These are phyloP conservation scores for Jaapia argillacea DNA, from an alignment of 768 basidiomycete genomes.

Conservation along the genomic window DNA sequence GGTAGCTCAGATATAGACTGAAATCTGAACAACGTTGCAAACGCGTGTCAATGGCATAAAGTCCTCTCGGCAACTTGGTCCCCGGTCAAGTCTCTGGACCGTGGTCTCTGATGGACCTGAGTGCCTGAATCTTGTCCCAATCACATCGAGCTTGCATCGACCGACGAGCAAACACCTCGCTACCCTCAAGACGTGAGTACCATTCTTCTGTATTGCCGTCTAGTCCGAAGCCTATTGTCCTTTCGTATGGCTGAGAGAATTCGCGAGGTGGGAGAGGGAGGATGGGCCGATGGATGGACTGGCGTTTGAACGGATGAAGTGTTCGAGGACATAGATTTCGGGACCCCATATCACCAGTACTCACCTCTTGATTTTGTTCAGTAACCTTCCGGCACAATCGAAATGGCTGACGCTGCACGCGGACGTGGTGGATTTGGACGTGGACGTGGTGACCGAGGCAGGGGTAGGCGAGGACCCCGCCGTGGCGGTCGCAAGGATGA, in stretches of 20 bases:
- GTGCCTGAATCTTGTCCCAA: too few relatives aligned
- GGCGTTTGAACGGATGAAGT: neutral
- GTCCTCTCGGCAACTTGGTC: too few relatives aligned
- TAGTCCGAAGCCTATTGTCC: neutral
- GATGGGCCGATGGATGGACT: neutral
- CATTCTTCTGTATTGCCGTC: slow-evolving; percentile 2
- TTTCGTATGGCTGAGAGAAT: neutral
- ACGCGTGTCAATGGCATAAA: too few relatives aligned
- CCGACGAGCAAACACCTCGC: neutral
- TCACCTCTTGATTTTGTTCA: slow-evolving; percentile 6
- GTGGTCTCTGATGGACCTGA: too few relatives aligned
- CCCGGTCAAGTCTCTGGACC: too few relatives aligned
- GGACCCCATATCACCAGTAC: too few relatives aligned
- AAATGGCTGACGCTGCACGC: slow-evolving; percentile 84
- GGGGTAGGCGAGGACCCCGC: slow-evolving; percentile 71
- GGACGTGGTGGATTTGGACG: slow-evolving; percentile 89
- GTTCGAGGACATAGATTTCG: too few relatives aligned
- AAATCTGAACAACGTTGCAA: too few relatives aligned
- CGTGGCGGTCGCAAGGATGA: slow-evolving; percentile 98
- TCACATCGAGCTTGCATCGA: too few relatives aligned
- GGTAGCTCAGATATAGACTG: too few relatives aligned
- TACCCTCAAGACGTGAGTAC: slow-evolving; percentile 29
- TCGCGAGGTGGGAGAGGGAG: slow-evolving; percentile 7
- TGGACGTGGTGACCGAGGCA: slow-evolving; percentile 61
- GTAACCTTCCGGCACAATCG: slow-evolving; percentile 13